Evolutionary conservation across 768 basidiomycete genomes (phyloP).

Genomic region (Phaeotremella skinneri): DNA sequence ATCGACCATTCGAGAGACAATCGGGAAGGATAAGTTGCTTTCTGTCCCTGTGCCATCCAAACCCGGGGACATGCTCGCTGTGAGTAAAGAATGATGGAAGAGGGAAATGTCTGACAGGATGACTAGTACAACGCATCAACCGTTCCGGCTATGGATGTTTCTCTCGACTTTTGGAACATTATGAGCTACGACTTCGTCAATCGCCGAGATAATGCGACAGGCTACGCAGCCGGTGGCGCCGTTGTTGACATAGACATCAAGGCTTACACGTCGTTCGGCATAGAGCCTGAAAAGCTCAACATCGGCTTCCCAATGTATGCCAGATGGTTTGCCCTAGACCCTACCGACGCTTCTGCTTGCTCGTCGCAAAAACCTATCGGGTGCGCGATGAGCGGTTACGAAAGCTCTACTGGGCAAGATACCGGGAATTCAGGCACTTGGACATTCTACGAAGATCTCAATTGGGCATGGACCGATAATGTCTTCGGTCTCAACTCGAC

Average conservation of each 20-base stretch:
- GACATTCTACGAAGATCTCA: conserved; percentile 15
- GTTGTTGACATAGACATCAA: conserved; percentile 24
- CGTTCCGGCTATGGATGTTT: conserved; percentile 18
- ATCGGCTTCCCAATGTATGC: conserved; percentile 38
- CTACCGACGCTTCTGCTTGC: not conserved
- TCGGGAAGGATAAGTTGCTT: conserved; percentile 12
- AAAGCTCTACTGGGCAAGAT: conserved; percentile 12
- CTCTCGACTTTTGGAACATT: conserved; percentile 35
- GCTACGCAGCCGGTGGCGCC: conserved; percentile 25
- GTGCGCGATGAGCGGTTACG: conserved; percentile 19
- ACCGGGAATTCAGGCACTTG: conserved; percentile 13
- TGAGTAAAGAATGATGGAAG: not conserved
- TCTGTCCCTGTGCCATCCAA: conserved; percentile 25
- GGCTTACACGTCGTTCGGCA: conserved; percentile 14
- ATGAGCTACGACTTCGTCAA: conserved; percentile 42
- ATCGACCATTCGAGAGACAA: conserved; percentile 6
- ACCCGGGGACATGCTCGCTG: conserved; percentile 20
- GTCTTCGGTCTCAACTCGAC: not conserved
- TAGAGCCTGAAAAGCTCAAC: conserved; percentile 27
- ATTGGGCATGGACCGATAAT: no score
- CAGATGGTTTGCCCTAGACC: conserved; percentile 27
- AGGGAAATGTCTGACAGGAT: not conserved
- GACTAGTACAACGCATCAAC: conserved; percentile 17
- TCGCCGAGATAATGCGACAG: conserved; percentile 20
- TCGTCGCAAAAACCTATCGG: conserved; percentile 13